Evolutionary conservation across 2,329 filamentous ascomycete species (phyloP), one percentile per base, ranked within the genome.

Genomic region (Fusarium goolgardi): DNA sequence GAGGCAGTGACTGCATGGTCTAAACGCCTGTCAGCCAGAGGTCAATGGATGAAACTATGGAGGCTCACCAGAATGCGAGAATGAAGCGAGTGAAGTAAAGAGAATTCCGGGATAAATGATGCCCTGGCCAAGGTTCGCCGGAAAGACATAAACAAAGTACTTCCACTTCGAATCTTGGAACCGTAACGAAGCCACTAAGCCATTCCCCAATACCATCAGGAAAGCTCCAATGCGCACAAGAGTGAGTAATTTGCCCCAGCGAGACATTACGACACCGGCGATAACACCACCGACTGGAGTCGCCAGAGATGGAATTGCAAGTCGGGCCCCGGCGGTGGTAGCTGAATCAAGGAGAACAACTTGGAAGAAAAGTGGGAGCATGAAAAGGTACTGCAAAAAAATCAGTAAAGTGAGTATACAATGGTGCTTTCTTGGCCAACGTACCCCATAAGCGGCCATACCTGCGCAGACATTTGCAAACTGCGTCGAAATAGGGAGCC

Each of bases 341-440:
- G 90, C 86, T 0, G 86, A 86, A 61, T 91, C 88, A 3, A 87
- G 78, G 4, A 90, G 82, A 9, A 91, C 87, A 0, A 87, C 87
- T 69, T 91, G 89, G 73, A 91, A 92, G 78, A 90, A 92, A 7
- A 92, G 79, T 0, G 90, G 90, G 1, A 90, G 83, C 72, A 90
- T 90, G 78, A 92, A 92, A 18, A 91, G 80, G 67, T 91, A 86
- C 82, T 85, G 4, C 43, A 3, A 43, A 15, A 76, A 0, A 31
- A 51, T 75, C 16, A 76, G 67, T 18, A 13, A 16, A 10, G 31
- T 5, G 9, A 10, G 18, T 4, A 1, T 5, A 31, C 35, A 65
- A 35, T 59, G 37, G 55, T 16, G 4, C 6, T 15, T 13, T n/a
- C 7, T 4, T 23, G 20, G 23, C 6, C 1, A 25, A 80, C 85